Evolutionary conservation across 1,284 basidiomycete species (phyloP), one percentile per base, ranked within the genome.

Genomic region (Meripilus lineatus): DNA sequence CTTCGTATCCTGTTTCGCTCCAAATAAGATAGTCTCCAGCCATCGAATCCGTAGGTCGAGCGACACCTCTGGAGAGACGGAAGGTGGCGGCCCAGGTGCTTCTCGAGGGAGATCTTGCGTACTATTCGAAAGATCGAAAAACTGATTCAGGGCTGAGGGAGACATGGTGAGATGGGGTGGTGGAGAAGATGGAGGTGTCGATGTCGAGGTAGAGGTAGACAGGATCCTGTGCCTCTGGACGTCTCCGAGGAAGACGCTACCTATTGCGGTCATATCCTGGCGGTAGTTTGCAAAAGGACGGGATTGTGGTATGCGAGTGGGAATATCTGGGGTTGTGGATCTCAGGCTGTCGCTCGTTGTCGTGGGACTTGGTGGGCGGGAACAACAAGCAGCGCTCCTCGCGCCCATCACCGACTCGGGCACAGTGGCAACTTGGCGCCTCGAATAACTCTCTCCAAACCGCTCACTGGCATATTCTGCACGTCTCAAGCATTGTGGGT

Each of bases 241-340:
- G 63, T 88, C 84, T 42, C 84, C 85, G 45, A 88, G 71, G 59
- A 88, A 88, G 17, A 84, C 84, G 53, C 81, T 84, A 35, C 84
- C 84, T 42, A 87, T 74, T 4, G 37, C 37, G 15, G 36, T 38
- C 36, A 32, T 45, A n/a, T n/a, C n/a, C n/a, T n/a, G n/a, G n/a
- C n/a, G n/a, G n/a, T n/a, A n/a, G n/a, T n/a, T n/a, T n/a, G n/a
- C n/a, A n/a, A n/a, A n/a, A n/a, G n/a, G n/a, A n/a, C n/a, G n/a
- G n/a, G n/a, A n/a, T n/a, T n/a, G n/a, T n/a, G n/a, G n/a, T n/a
- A n/a, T n/a, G n/a, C n/a, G n/a, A n/a, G n/a, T n/a, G n/a, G n/a
- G n/a, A n/a, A n/a, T n/a, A n/a, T n/a, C n/a, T n/a, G n/a, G n/a
- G n/a, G n/a, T n/a, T n/a, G n/a, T n/a, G n/a, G n/a, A n/a, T n/a